Percentiles rank a stretch among this genome's conserved stretches.
Evolutionary conservation across 2,329 filamentous ascomycete genomes (phyloP).

Genomic region (Dothidotthia symphoricarpi): DNA sequence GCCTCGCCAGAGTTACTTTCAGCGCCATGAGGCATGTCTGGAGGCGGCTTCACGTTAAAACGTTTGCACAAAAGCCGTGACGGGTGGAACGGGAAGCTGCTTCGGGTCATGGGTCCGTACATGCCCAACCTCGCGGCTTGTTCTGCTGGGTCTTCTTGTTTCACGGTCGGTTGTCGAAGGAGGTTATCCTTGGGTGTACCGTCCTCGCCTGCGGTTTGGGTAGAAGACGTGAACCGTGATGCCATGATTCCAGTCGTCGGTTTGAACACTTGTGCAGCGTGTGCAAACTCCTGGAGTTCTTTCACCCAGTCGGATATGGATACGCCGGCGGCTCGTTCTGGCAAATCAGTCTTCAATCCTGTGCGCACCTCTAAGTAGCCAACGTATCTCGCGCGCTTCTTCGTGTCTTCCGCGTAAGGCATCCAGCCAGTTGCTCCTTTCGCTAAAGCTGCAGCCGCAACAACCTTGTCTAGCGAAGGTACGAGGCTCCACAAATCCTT

Average conservation of each 20-base stretch:
- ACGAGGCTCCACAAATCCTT: conserved; percentile 54
- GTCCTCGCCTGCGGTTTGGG: conserved; percentile 18
- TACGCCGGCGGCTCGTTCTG: conserved; percentile 53
- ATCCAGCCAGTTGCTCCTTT: conserved; percentile 63
- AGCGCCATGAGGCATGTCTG: conserved; percentile 61
- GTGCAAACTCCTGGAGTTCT: conserved; percentile 76
- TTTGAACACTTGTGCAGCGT: conserved; percentile 77
- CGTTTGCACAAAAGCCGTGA: conserved; percentile 87
- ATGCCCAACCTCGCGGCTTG: conserved; percentile 86
- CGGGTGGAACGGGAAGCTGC: conserved; percentile 70
- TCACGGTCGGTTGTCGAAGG: conserved; percentile 53
- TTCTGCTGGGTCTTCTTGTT: conserved; percentile 72
- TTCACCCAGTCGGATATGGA: conserved; percentile 72
- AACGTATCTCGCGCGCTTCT: conserved; percentile 77
- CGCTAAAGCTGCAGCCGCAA: conserved; percentile 48
- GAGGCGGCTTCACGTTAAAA: conserved; percentile 79
- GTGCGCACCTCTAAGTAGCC: conserved; percentile 76
- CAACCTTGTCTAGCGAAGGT: conserved; percentile 42
- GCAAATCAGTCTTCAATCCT: conserved; percentile 56
- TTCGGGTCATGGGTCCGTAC: conserved; percentile 86
- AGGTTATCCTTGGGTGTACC: conserved; percentile 31
- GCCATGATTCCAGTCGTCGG: conserved; percentile 93
- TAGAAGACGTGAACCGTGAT: conserved; percentile 74
- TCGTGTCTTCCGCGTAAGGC: conserved; percentile 80
- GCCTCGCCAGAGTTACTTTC: conserved; percentile 40